Conservation (phyloP, 2,329 filamentous ascomycete genomes). For the Furcasterigmium sp. region DNA sequence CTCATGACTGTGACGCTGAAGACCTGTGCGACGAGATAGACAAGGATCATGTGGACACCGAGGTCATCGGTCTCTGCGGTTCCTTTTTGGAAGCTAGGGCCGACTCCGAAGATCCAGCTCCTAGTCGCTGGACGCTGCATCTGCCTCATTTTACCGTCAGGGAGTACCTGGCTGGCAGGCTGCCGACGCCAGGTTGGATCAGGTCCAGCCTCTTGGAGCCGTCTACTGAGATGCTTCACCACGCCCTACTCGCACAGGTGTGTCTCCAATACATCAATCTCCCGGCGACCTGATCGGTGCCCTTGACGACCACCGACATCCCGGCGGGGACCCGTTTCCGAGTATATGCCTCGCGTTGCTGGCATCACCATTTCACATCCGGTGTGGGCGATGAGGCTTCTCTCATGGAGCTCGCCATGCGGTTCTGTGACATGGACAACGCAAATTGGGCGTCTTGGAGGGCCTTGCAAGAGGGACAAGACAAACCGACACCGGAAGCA, state of each 20-base stretch:
- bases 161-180: slow-evolving; percentile 13
- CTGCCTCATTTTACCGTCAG: slow-evolving; percentile 16
- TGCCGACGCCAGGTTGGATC: neutral
- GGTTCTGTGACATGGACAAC: neutral
- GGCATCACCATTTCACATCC: slow-evolving; percentile 1
- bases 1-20: slow-evolving; percentile 15
- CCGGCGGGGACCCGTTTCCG: neutral
- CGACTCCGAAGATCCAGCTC: fast-evolving
- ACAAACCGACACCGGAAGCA: too few species aligned
- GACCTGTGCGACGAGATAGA: slow-evolving; percentile 19
- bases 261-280: slow-evolving; percentile 4
- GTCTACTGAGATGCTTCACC: neutral
- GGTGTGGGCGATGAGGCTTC: neutral
- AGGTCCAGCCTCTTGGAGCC: neutral
- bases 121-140: slow-evolving; percentile 4
- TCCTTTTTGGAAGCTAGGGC: slow-evolving; percentile 21
- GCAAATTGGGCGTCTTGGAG: too few species aligned
- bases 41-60: slow-evolving; percentile 20
- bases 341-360: slow-evolving; percentile 4
- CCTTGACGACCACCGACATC: neutral
- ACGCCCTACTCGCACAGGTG: neutral
- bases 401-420: neutral
- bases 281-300: neutral
- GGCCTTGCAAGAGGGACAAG: too few species aligned
- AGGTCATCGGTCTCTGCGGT: slow-evolving; percentile 21